phyloP scores from a whole-genome alignment of 177 flowering plant genomes.

The Vitis hybrid region DNA sequence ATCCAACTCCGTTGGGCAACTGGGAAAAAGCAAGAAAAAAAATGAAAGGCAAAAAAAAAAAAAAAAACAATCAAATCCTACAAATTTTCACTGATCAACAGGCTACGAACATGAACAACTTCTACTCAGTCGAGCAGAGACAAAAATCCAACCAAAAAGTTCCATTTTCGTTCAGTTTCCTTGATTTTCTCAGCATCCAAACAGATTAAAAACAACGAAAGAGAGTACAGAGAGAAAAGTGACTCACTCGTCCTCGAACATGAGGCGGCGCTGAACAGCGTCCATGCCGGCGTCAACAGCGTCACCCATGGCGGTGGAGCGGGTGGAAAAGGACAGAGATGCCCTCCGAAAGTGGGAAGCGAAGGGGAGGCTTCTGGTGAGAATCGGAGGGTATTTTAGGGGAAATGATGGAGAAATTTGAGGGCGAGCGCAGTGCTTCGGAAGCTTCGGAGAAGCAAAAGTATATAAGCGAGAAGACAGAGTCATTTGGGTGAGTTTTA shows the following conservation, averaged over 20 bases:
- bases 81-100: too few relatives aligned
- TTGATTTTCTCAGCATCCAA: too few relatives aligned
- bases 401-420: not conserved
- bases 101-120: too few relatives aligned
- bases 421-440: not conserved
- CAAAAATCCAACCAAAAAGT: too few relatives aligned
- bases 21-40: too few relatives aligned
- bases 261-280: slow-evolving; percentile 80
- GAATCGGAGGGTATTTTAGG: not conserved
- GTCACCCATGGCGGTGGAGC: slow-evolving; percentile 32
- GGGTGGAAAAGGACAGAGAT: slow-evolving; percentile 11
- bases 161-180: too few relatives aligned
- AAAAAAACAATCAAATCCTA: too few relatives aligned
- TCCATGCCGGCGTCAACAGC: slow-evolving; percentile 66
- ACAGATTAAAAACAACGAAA: not conserved
- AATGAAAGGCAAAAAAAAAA: too few relatives aligned
- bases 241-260: slow-evolving; percentile 76
- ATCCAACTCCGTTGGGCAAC: too few relatives aligned
- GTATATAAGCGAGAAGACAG: not conserved
- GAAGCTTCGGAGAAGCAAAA: not conserved
- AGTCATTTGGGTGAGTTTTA: too few relatives aligned
- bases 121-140: too few relatives aligned
- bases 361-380: not conserved
- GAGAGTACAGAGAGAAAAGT: not conserved
- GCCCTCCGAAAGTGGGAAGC: not conserved